Base-by-base conservation (phyloP, 352 stramenopile species). In the Globisporangium orthogonon region DNA sequence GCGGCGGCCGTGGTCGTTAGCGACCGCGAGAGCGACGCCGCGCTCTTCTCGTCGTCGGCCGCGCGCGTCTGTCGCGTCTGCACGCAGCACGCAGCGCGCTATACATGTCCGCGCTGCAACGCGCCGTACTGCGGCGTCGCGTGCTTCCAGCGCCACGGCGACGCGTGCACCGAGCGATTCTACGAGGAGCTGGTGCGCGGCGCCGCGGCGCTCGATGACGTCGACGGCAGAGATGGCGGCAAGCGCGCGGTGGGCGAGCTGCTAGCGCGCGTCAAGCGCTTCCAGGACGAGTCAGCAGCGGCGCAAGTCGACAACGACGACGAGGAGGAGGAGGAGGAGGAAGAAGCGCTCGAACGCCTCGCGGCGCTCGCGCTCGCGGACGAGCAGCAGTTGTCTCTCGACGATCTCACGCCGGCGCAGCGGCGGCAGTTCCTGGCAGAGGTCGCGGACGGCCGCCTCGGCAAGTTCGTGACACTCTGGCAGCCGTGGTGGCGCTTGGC, bases 51-150 rank as follows among this genome's bases (percentile, higher is more conserved):
- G 48, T 54, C 66, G 11, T 83, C 75, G 15, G 43, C 69, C 17
- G 66, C 49, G 55, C 81, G 81, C 51, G 66, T 94, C 0, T 94
- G 83, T 35, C 76, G 73, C 41, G 69, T 91, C n/a, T 94, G 83
- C 55, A 73, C 72, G 35, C 68, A 60, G 11, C 67, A 71, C 28
- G 62, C 76, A 46, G 70, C 81, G 31, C 76, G 81, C 49, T 95
- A 95, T 73, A 90, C 78, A 13, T 95, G 86, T 74, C 86, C 86
- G 23, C 80, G 81, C 5, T 95, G 86, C 69, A 89, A 88, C 33
- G 62, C 69, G 48, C 70, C 79, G 7, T 95, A 94, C 66, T 95
- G 86, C 62, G 81, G 78, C 54, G 80, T 89, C 9, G 48, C 63
- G 28, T 95, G 86, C 73, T 95, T 91, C 65, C 77, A 79, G 48